phyloP scores from a whole-genome alignment of 2,329 filamentous ascomycete species.

The Trichophyton benhamiae region DNA sequence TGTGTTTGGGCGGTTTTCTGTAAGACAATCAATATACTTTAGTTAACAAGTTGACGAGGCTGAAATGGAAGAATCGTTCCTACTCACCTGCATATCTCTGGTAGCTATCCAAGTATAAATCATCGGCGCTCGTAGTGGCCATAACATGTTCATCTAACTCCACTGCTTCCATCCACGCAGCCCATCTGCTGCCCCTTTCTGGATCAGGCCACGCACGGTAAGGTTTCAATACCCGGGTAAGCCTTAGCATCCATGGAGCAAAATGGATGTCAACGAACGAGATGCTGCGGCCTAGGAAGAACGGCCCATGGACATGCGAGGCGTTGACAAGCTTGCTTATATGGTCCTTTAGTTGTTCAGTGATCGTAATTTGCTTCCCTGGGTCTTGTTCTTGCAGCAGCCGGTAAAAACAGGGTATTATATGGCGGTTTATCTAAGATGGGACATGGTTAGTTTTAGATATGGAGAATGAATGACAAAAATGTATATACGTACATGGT shows the following conservation, averaged over 20 bases:
- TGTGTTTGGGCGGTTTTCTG: slow-evolving; percentile 49
- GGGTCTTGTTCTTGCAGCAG: slow-evolving; percentile 55
- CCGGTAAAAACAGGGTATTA: slow-evolving; percentile 65
- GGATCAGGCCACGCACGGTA: slow-evolving; percentile 56
- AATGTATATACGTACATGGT: slow-evolving; percentile 49
- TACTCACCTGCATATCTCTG: slow-evolving; percentile 46
- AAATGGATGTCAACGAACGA: slow-evolving; percentile 63
- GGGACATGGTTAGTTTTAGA: slow-evolving; percentile 8
- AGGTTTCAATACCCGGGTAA: slow-evolving; percentile 53
- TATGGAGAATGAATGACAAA: neutral
- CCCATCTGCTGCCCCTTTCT: slow-evolving; percentile 52
- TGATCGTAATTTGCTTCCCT: slow-evolving; percentile 46
- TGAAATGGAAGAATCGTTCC: neutral
- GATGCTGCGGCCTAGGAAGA: slow-evolving; percentile 49
- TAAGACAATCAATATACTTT: slow-evolving; percentile 6
- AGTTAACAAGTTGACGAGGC: slow-evolving; percentile 1
- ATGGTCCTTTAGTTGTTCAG: slow-evolving; percentile 51
- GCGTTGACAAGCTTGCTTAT: slow-evolving; percentile 51
- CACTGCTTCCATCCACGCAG: slow-evolving; percentile 57
- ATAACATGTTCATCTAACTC: slow-evolving; percentile 51
- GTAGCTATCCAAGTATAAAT: slow-evolving; percentile 57
- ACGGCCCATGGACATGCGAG: slow-evolving; percentile 50
- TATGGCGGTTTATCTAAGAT: slow-evolving; percentile 57
- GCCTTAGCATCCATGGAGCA: slow-evolving; percentile 60
- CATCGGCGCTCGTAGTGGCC: slow-evolving; percentile 54